phyloP scores from a whole-genome alignment of 345 rosid species.

The Salix dunnii region DNA sequence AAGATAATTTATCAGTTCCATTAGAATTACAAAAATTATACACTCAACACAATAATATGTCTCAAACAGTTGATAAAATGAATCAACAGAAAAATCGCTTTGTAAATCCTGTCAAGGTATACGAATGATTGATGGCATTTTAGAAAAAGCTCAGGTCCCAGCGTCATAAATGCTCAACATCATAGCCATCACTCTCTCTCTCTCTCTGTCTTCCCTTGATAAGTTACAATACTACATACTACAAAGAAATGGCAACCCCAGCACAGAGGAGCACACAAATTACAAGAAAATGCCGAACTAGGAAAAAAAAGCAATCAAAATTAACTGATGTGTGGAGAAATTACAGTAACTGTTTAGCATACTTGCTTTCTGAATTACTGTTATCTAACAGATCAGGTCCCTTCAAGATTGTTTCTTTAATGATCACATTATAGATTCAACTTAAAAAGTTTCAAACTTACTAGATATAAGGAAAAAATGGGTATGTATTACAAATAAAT shows the following conservation, averaged over 20 bases:
- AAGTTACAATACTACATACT: background rate
- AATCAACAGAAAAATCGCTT: background rate
- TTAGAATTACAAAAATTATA: background rate
- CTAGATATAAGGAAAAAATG: background rate
- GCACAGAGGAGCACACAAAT: background rate
- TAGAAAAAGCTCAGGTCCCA: background rate
- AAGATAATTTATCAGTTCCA: conserved; percentile 2
- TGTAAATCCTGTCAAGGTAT: background rate
- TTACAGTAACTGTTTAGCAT: background rate
- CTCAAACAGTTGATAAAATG: background rate
- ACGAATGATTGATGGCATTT: conserved; percentile 3
- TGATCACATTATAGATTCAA: background rate
- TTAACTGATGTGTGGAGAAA: background rate
- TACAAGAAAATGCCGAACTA: background rate
- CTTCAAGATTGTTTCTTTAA: background rate
- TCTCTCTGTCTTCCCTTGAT: too few relatives aligned
- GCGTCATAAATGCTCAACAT: background rate
- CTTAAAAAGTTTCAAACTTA: background rate
- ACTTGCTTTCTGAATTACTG: background rate
- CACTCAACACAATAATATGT: background rate
- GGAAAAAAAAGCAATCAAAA: background rate
- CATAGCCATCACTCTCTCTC: background rate
- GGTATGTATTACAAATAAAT: background rate
- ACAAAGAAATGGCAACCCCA: background rate
- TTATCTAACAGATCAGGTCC: background rate